Evolutionary conservation across 495 filamentous ascomycete genomes (phyloP).

Genomic region (Neurospora sublineolata): DNA sequence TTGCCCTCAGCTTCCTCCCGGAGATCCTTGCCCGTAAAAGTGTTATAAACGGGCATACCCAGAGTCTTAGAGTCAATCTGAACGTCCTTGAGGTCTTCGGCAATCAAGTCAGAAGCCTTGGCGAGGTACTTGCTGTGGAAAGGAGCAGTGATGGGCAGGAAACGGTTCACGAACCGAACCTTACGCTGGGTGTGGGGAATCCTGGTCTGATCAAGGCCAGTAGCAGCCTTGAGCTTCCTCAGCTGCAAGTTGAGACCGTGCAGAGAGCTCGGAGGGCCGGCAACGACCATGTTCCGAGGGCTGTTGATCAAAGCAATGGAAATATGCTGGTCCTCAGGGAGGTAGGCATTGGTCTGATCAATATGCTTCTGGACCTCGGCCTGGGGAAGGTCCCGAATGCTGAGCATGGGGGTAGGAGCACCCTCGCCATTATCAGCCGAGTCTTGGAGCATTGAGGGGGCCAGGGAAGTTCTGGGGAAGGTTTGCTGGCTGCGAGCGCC

Average conservation of each 20-base stretch:
- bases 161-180: slow-evolving; percentile 90
- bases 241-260: slow-evolving; percentile 91
- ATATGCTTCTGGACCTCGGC: slow-evolving; percentile 86
- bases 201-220: slow-evolving; percentile 88
- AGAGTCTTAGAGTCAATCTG: slow-evolving; percentile 55
- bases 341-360: slow-evolving; percentile 87
- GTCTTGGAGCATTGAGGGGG: slow-evolving; percentile 86
- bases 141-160: slow-evolving; percentile 92
- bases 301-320: slow-evolving; percentile 93
- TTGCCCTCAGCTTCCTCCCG: slow-evolving; percentile 46
- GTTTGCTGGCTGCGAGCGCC: slow-evolving; percentile 96
- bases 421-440: slow-evolving; percentile 91
- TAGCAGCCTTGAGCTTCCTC: slow-evolving; percentile 92
- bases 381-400: slow-evolving; percentile 81
- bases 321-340: slow-evolving; percentile 85
- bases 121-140: slow-evolving; percentile 93
- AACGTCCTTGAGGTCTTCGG: slow-evolving; percentile 77
- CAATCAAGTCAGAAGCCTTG: slow-evolving; percentile 64
- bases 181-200: slow-evolving; percentile 93
- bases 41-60: slow-evolving; percentile 76
- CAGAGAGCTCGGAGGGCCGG: slow-evolving; percentile 86
- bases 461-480: slow-evolving; percentile 85
- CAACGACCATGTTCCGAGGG: slow-evolving; percentile 91
- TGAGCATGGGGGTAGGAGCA: slow-evolving; percentile 90
- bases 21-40: slow-evolving; percentile 73